A percentile compares a stretch with the other conserved stretches of the same genome.
These are phyloP conservation scores for Fusarium veterinarium DNA, from an alignment of 2,329 filamentous ascomycete species.

Conservation along the genomic window DNA sequence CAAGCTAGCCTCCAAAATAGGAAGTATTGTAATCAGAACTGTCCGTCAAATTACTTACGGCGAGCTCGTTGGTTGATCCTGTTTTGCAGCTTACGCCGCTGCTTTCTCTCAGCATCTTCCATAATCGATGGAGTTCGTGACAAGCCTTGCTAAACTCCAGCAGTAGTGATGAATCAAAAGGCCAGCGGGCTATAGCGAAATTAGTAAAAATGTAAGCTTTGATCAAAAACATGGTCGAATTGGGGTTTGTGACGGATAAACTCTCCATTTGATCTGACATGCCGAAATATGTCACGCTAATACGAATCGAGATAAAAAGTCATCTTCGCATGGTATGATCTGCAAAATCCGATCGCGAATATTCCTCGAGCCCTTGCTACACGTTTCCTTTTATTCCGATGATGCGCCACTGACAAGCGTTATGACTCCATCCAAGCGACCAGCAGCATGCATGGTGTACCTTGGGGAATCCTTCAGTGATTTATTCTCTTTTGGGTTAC, in stretches of 20 bases:
- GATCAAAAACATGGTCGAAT: background rate
- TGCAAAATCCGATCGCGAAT: background rate
- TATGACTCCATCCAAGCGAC: background rate
- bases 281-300: background rate
- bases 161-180: fast-evolving
- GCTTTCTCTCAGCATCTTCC: slow-evolving; percentile 1
- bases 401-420: background rate
- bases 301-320: slow-evolving; percentile 10
- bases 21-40: background rate
- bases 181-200: background rate
- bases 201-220: slow-evolving; percentile 8
- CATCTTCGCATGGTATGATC: background rate
- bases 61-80: slow-evolving; percentile 16
- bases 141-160: too few relatives aligned
- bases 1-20: too few relatives aligned
- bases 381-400: background rate
- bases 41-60: background rate
- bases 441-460: too few relatives aligned
- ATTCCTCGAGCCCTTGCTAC: background rate
- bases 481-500: background rate
- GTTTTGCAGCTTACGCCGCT: slow-evolving; percentile 12
- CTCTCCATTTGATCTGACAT: background rate
- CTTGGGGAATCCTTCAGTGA: background rate
- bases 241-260: background rate
- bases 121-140: too few relatives aligned